Evolutionary conservation across 192 early-diverging fungal genomes (phyloP), one percentile per base, ranked within the genome.

Genomic region (Chytriomyces confervae): DNA sequence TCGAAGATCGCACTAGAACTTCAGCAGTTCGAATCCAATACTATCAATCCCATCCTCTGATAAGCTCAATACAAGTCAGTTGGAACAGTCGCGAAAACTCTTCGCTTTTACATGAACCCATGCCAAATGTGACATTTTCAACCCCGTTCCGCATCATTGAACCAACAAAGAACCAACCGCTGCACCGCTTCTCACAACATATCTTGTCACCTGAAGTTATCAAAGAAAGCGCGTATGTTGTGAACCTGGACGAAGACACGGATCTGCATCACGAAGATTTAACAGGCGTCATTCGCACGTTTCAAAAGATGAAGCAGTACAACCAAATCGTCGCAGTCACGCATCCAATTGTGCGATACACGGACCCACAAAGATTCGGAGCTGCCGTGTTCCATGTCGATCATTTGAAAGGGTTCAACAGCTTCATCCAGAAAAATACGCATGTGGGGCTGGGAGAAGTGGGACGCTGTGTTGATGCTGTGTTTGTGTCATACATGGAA

Each of bases 231-330:
- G 78, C 61, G 7, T 82, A 77, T 50, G 69, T 82, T 46, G 47
- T 82, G 8, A 49, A 64, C 57, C 47, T 82, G 49, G 71, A 81
- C 65, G 81, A 82, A 49, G 81, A 82, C 49, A 63, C 47, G 50
- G 66, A 82, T 44, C 7, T 79, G 24, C 62, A 64, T 53, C 46
- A 20, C 44, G 53, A 66, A 11, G 66, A 62, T 82, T 60, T 82
- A 72, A 79, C 76, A 44, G 1, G 64, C 9, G 60, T 44, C 6
- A 61, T 82, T 77, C 62, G 57, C 18, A 8, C 6, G 47, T 76
- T 76, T 76, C 74, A 76, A 50, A 10, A 48, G 24, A 76, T 62
- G 48, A 62, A 50, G 20, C 16, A 20, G 11, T 76, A 66, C 53
- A 27, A 51, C 44, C 16, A 43, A 11, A 45, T 75, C 46, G 61